Evolutionary conservation across 106 monocot genomes (phyloP).

Genomic region (Dendrobium huoshanense): DNA sequence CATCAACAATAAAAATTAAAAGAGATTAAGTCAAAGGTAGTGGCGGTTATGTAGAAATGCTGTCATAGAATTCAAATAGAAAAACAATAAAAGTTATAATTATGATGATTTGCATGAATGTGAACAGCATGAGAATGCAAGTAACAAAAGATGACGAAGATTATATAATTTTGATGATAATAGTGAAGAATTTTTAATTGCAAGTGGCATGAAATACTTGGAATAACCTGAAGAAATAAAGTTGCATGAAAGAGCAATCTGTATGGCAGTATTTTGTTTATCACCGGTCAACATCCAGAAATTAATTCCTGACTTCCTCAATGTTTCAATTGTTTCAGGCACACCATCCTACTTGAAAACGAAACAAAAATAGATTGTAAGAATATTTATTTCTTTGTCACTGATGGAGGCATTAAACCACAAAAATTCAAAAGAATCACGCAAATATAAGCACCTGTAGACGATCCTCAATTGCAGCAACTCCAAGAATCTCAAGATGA

Average conservation of each 20-base stretch:
- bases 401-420: background rate
- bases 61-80: no score
- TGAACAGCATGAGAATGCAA: no score
- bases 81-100: no score
- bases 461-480: constrained; percentile 92
- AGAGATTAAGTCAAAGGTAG: no score
- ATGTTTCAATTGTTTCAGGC: constrained; percentile 85
- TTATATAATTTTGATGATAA: no score
- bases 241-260: constrained; percentile 90
- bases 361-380: background rate
- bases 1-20: no score
- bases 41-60: no score
- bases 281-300: constrained; percentile 99
- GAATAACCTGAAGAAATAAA: constrained; percentile 81
- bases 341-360: constrained; percentile 70
- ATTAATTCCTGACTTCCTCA: constrained; percentile 90
- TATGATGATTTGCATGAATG: no score
- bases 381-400: background rate
- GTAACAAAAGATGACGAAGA: no score
- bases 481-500: constrained; percentile 89
- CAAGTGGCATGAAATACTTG: background rate
- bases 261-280: constrained; percentile 94
- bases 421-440: background rate
- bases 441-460: constrained; percentile 55
- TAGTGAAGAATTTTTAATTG: background rate